Evolutionary conservation across 768 basidiomycete genomes (phyloP).

Genomic region (Lactifluus piperatus): DNA sequence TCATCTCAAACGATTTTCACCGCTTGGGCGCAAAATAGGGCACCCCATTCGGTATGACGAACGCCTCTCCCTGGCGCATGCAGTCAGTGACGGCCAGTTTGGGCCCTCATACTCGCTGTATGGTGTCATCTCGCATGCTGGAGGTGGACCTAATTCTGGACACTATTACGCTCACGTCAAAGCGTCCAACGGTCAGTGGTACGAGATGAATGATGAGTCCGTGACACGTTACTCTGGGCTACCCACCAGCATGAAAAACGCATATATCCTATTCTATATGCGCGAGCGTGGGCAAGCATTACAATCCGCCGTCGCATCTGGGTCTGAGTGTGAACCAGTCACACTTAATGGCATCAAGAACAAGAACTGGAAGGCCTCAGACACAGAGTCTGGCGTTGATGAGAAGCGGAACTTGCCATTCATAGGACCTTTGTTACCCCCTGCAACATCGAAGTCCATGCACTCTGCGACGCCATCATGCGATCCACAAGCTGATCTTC

Average conservation of each 20-base stretch:
- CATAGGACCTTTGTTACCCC: conserved; percentile 61
- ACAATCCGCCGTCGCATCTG: conserved; percentile 47
- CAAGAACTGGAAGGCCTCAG: conserved; percentile 41
- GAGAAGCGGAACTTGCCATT: conserved; percentile 45
- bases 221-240: conserved; percentile 38
- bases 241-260: conserved; percentile 62
- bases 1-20: conserved; percentile 92
- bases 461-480: conserved; percentile 3
- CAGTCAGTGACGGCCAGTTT: conserved; percentile 76
- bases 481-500: conserved; percentile 45
- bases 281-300: conserved; percentile 69
- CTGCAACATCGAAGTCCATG: conserved; percentile 24
- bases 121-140: conserved; percentile 89
- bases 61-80: conserved; percentile 56
- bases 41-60: conserved; percentile 75
- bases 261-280: conserved; percentile 92
- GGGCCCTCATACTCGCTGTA: conserved; percentile 81
- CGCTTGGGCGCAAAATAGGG: conserved; percentile 78
- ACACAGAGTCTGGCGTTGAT: conserved; percentile 33
- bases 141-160: conserved; percentile 87
- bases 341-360: conserved; percentile 33
- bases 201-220: conserved; percentile 89
- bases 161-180: conserved; percentile 90
- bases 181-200: conserved; percentile 63
- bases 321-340: neutral